Conservation (phyloP, 2,329 filamentous ascomycete genomes). For the Xylariales sp. region DNA sequence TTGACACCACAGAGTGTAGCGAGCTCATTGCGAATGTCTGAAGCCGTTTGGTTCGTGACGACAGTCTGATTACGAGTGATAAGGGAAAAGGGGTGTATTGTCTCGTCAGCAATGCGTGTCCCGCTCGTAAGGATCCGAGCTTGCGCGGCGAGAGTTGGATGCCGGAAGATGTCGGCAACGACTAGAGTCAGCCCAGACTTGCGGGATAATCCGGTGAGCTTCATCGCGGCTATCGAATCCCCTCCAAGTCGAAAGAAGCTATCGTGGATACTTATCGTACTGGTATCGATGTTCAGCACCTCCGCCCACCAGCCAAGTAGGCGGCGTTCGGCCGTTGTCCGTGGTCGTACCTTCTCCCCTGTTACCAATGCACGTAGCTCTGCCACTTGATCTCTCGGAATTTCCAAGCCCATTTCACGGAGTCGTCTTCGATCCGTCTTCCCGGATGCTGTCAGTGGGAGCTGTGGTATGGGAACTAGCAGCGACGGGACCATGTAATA, state of each 20-base stretch:
- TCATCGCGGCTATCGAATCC: slow-evolving; percentile 11
- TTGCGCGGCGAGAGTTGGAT: not conserved
- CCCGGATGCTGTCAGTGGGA: slow-evolving; percentile 11
- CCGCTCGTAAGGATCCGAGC: no score
- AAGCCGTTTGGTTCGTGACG: no score
- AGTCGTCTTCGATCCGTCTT: slow-evolving; percentile 11
- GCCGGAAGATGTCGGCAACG: slow-evolving; percentile 7
- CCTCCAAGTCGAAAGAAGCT: slow-evolving; percentile 5
- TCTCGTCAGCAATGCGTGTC: no score
- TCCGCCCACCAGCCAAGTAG: slow-evolving; percentile 1
- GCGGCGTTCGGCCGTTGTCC: not conserved
- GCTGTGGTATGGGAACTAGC: slow-evolving; percentile 4
- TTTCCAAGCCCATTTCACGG: no score
- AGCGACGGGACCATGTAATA: slow-evolving; percentile 12
- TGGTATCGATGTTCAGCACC: slow-evolving; percentile 9
- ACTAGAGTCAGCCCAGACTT: not conserved
- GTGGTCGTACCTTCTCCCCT: not conserved
- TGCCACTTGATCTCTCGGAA: slow-evolving; percentile 7
- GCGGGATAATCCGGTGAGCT: slow-evolving; percentile 20
- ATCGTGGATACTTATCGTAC: not conserved
- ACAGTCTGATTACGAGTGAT: no score
- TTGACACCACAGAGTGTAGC: no score
- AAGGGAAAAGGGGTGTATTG: no score
- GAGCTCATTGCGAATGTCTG: no score
- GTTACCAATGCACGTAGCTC: not conserved